Conservation (phyloP, 2,329 filamentous ascomycete species). For the Tolypocladium pustulatum region DNA sequence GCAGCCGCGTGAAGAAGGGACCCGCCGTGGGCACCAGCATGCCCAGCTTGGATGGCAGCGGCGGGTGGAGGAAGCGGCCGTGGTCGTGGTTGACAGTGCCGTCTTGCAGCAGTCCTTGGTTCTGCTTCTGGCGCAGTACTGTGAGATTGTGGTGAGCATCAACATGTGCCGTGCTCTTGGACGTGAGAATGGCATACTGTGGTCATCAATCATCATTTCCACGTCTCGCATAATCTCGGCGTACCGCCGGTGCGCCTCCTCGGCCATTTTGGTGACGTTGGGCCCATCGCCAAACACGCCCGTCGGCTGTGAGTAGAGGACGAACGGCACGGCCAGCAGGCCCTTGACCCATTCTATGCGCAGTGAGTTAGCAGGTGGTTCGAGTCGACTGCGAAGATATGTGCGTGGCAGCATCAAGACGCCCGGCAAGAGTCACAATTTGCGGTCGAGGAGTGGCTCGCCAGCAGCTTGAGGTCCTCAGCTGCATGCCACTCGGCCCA, state of each 20-base stretch:
- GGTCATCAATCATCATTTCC: conserved; percentile 82
- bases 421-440: neutral
- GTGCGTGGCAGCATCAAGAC: neutral
- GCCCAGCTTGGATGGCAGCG: conserved; percentile 70
- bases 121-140: conserved; percentile 59
- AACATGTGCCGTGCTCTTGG: neutral
- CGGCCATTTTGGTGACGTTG: conserved; percentile 60
- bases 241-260: conserved; percentile 77
- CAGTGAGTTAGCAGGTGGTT: neutral
- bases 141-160: neutral
- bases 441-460: neutral
- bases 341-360: conserved; percentile 86
- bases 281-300: conserved; percentile 66
- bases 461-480: neutral
- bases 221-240: conserved; percentile 93
- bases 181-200: conserved; percentile 46
- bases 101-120: conserved; percentile 1
- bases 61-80: conserved; percentile 37
- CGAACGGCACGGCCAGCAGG: conserved; percentile 87
- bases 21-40: conserved; percentile 85
- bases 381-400: neutral
- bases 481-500: neutral
- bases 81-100: conserved; percentile 14
- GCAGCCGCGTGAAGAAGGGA: conserved; percentile 84
- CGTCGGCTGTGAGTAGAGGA: conserved; percentile 89